phyloP scores from a whole-genome alignment of 768 basidiomycete genomes.

The Tylopilus vinaceipallidus region DNA sequence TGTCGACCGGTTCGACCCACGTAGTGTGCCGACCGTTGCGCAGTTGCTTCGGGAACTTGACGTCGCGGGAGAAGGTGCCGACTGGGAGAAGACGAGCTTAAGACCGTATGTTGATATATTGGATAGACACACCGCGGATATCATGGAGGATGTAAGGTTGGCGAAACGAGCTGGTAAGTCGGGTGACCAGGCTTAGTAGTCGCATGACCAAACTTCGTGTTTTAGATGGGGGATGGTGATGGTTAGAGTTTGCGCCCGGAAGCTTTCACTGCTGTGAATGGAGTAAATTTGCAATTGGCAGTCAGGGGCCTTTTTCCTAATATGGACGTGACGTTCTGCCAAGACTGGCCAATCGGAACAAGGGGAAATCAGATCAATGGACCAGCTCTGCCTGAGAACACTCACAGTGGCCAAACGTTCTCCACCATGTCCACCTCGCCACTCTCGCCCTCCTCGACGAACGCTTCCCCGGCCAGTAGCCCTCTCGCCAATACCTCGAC shows the following conservation, averaged over 20 bases:
- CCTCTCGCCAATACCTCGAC: conserved; percentile 19
- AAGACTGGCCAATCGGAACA: conserved; percentile 18
- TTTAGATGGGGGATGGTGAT: conserved; percentile 29
- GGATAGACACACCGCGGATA: conserved; percentile 58
- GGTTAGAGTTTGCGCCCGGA: neutral
- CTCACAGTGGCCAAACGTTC: conserved; percentile 4
- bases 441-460: conserved; percentile 4
- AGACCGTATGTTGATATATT: conserved; percentile 89
- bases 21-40: conserved; percentile 79
- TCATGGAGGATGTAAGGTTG: conserved; percentile 32
- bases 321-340: conserved; percentile 1
- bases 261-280: neutral
- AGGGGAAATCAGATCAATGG: neutral
- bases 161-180: conserved; percentile 21
- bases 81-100: conserved; percentile 86
- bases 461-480: neutral
- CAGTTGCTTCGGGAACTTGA: conserved; percentile 84
- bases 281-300: neutral
- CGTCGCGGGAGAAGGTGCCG: conserved; percentile 50
- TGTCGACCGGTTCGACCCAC: conserved; percentile 83
- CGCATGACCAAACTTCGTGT: neutral
- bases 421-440: conserved; percentile 25
- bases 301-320: too few species aligned
- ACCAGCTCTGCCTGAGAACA: conserved; percentile 15
- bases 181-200: neutral